Conservation (phyloP, 2,329 filamentous ascomycete species). For the Cordyceps fumosorosea region DNA sequence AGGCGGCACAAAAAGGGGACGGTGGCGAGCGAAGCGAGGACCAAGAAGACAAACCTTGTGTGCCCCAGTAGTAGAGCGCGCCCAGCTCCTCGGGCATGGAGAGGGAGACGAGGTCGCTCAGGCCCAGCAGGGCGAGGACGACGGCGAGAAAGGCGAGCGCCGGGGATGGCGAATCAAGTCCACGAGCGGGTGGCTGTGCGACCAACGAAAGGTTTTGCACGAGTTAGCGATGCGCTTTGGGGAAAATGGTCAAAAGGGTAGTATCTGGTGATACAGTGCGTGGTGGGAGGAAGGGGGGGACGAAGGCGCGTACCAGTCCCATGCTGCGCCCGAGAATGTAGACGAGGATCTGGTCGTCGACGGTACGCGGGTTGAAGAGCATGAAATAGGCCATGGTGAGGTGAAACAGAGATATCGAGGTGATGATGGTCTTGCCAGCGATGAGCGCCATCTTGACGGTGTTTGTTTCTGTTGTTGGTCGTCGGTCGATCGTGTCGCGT, state of each 20-base stretch:
- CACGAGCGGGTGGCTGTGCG: slow-evolving; percentile 54
- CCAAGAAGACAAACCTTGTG: slow-evolving; percentile 46
- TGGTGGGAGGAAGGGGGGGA: background rate
- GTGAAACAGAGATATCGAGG: slow-evolving; percentile 76
- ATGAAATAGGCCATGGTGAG: slow-evolving; percentile 79
- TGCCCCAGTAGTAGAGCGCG: slow-evolving; percentile 57
- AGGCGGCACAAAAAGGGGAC: background rate
- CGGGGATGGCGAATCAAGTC: slow-evolving; percentile 63
- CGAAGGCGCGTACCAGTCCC: slow-evolving; percentile 56
- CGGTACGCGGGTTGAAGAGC: slow-evolving; percentile 61
- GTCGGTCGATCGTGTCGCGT: background rate
- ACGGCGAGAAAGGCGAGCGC: slow-evolving; percentile 67
- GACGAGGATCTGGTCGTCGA: slow-evolving; percentile 75
- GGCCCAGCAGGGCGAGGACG: slow-evolving; percentile 54
- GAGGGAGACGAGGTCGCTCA: slow-evolving; percentile 59
- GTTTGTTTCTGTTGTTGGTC: background rate
- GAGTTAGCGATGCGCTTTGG: background rate
- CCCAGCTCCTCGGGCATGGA: slow-evolving; percentile 62
- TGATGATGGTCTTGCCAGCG: slow-evolving; percentile 73
- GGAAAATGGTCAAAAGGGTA: background rate
- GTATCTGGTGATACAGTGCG: background rate
- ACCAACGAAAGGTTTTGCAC: background rate
- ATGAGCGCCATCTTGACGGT: slow-evolving; percentile 63
- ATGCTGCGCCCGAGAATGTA: slow-evolving; percentile 77
- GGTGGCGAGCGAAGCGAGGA: background rate